These are phyloP conservation scores for Russula earlei DNA, from an alignment of 768 basidiomycete species.

Conservation along the genomic window DNA sequence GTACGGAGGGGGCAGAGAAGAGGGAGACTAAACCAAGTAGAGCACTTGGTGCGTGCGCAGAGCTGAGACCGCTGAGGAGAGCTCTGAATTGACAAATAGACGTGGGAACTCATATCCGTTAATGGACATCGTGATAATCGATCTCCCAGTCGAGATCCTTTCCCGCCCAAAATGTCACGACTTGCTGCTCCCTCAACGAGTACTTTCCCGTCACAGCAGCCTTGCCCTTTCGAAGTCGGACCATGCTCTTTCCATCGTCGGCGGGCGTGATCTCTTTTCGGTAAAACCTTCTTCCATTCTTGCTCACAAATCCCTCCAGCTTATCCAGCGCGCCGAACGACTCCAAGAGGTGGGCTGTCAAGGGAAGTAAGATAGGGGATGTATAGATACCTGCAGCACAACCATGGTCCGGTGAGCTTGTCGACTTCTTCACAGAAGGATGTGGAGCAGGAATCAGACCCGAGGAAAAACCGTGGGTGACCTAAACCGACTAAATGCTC, in stretches of 20 bases:
- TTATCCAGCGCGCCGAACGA: conserved; percentile 79
- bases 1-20: no score
- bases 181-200: conserved; percentile 36
- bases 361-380: conserved; percentile 81
- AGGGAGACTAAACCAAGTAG: neutral
- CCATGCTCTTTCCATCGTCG: conserved; percentile 24
- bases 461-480: conserved; percentile 92
- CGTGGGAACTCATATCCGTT: conserved; percentile 11
- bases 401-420: conserved; percentile 53
- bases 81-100: neutral
- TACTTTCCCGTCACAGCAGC: conserved; percentile 41
- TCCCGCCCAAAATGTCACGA: conserved; percentile 87
- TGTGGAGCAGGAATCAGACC: conserved; percentile 97
- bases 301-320: conserved; percentile 72
- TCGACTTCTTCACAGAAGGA: conserved; percentile 56
- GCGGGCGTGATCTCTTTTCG: conserved; percentile 26
- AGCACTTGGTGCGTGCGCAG: neutral
- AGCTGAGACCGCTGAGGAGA: neutral
- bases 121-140: neutral
- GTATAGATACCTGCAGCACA: conserved; percentile 98
- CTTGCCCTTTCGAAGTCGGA: conserved; percentile 37
- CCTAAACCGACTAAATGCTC: conserved; percentile 34
- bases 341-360: conserved; percentile 82
- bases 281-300: conserved; percentile 78
- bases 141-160: conserved; percentile 65